Evolutionary conservation across 495 filamentous ascomycete species (phyloP).

Genomic region (Hypomontagnella monticulosa): DNA sequence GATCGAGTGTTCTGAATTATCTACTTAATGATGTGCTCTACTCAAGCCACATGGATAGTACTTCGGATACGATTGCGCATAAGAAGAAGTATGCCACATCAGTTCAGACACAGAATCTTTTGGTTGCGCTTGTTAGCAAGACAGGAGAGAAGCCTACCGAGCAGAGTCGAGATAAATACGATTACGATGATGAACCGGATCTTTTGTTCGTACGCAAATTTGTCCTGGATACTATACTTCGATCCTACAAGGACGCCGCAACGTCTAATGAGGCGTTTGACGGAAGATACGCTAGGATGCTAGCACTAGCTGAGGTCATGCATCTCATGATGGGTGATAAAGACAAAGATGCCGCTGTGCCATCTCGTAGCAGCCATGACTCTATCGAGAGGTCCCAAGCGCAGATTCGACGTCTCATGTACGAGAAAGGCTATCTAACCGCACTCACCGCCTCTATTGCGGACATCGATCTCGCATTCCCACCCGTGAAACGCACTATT

Average conservation of each 20-base stretch:
- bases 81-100: slow-evolving; percentile 89
- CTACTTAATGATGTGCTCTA: slow-evolving; percentile 87
- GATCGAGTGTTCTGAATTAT: slow-evolving; percentile 92
- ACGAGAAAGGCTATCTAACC: slow-evolving; percentile 93
- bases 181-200: slow-evolving; percentile 83
- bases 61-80: slow-evolving; percentile 75
- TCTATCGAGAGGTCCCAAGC: slow-evolving; percentile 63
- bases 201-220: slow-evolving; percentile 93
- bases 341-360: slow-evolving; percentile 61
- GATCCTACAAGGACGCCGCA: slow-evolving; percentile 90
- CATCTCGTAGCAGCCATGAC: slow-evolving; percentile 36
- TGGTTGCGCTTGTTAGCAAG: slow-evolving; percentile 87
- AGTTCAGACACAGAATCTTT: slow-evolving; percentile 80
- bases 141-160: slow-evolving; percentile 78
- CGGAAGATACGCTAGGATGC: slow-evolving; percentile 83
- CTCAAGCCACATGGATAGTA: slow-evolving; percentile 71
- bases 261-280: slow-evolving; percentile 83
- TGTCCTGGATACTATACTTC: slow-evolving; percentile 90
- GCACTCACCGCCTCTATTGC: slow-evolving; percentile 91
- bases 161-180: slow-evolving; percentile 58
- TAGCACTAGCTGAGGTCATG: slow-evolving; percentile 89
- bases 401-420: slow-evolving; percentile 93
- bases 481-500: slow-evolving; percentile 88
- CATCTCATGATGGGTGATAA: slow-evolving; percentile 87
- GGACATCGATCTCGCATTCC: slow-evolving; percentile 94